Evolutionary conservation across 768 basidiomycete genomes (phyloP).

Genomic region (Austroboletus festivus): DNA sequence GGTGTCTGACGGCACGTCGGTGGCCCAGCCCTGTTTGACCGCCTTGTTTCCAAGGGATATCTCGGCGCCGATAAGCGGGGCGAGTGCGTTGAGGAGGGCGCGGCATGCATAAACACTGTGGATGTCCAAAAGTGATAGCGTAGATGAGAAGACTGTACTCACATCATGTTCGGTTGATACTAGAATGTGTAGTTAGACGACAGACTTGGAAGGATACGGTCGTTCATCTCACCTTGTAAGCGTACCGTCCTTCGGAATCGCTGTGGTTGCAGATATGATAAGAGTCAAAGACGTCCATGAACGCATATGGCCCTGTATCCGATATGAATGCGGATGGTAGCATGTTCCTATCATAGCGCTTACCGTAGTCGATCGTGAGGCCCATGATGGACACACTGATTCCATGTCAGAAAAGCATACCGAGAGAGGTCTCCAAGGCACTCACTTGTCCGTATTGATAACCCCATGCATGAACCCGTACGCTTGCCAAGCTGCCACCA

Average conservation of each 20-base stretch:
- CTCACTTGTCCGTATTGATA: constrained; percentile 94
- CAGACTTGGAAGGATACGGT: background rate
- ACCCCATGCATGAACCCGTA: constrained; percentile 96
- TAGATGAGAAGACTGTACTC: constrained; percentile 21
- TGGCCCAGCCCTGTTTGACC: constrained; percentile 60
- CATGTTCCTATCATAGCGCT: constrained; percentile 3
- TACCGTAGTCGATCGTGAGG: constrained; percentile 75
- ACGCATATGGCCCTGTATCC: constrained; percentile 76
- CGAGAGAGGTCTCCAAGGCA: background rate
- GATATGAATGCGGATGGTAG: background rate
- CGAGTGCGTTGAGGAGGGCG: constrained; percentile 70
- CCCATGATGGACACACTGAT: constrained; percentile 71
- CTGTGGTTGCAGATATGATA: constrained; percentile 90
- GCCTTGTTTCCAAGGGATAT: constrained; percentile 47
- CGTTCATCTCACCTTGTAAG: constrained; percentile 49
- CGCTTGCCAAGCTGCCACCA: constrained; percentile 95
- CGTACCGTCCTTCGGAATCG: constrained; percentile 74
- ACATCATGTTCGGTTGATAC: constrained; percentile 82
- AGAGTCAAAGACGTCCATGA: constrained; percentile 90
- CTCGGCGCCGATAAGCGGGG: constrained; percentile 87
- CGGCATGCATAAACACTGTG: constrained; percentile 73
- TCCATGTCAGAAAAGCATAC: constrained; percentile 8
- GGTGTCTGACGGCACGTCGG: constrained; percentile 46
- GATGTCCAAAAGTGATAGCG: constrained; percentile 3
- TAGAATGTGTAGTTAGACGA: constrained; percentile 25